Percentiles rank a stretch among this genome's conserved stretches.
Evolutionary conservation across 331 rosid genomes (phyloP).

Genomic region (Pyracantha coccinea): DNA sequence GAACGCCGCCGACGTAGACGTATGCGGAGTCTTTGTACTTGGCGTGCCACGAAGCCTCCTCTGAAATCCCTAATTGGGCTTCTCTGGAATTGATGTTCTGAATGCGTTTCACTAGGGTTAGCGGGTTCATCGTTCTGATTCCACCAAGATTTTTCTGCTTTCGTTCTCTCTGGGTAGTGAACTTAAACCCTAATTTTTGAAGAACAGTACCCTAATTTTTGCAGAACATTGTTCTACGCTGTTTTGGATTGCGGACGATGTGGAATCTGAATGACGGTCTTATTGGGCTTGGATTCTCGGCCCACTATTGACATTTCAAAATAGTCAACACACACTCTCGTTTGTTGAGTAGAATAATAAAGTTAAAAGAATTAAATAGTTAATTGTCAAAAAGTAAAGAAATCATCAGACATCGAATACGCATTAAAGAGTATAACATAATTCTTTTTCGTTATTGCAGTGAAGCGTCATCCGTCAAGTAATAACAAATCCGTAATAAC

Average conservation of each 20-base stretch:
- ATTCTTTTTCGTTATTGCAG: rapidly evolving
- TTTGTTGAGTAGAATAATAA: too few species aligned
- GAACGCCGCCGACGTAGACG: conserved; percentile 74
- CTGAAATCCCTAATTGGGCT: conserved; percentile 69
- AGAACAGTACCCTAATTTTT: neutral
- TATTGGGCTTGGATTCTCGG: neutral
- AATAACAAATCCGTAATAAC: too few species aligned
- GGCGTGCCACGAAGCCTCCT: conserved; percentile 85
- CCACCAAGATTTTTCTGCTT: neutral
- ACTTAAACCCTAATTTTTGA: neutral
- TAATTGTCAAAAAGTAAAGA: too few species aligned
- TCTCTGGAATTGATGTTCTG: conserved; percentile 74
- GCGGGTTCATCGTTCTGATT: conserved; percentile 53
- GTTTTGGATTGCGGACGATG: neutral
- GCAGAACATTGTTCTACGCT: neutral
- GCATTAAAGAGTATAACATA: rapidly evolving
- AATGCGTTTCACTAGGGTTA: conserved; percentile 81
- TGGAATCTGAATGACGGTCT: neutral
- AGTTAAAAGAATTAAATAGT: too few species aligned
- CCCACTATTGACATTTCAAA: neutral
- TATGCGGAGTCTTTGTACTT: conserved; percentile 84
- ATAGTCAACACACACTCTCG: too few species aligned
- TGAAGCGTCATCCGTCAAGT: too few species aligned
- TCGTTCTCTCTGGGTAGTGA: neutral
- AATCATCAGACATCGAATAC: too few species aligned